Evolutionary conservation across 371 early-diverging fungal genomes (phyloP).

Genomic region (Quaeritorhiza haematococci): DNA sequence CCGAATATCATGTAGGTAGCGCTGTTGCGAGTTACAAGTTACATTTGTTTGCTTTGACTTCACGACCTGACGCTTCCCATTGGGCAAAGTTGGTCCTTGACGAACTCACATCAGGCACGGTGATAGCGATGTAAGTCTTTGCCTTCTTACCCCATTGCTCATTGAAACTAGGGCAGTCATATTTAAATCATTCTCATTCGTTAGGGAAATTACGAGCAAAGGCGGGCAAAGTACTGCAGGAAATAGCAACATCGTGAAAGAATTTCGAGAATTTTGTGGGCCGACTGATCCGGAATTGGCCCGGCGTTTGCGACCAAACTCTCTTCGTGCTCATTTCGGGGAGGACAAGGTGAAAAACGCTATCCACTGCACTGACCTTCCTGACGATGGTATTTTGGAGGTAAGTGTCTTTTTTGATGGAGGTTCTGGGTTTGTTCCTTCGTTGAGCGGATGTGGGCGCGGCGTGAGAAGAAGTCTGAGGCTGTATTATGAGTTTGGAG

Average conservation of each 20-base stretch:
- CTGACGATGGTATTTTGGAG: constrained; percentile 45
- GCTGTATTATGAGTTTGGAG: too few species aligned
- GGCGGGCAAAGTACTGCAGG: not conserved
- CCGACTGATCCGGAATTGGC: constrained; percentile 42
- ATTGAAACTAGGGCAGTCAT: not conserved
- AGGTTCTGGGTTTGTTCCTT: too few species aligned
- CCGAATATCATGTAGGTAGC: constrained; percentile 43
- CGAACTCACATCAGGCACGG: constrained; percentile 33
- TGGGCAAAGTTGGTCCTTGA: constrained; percentile 28
- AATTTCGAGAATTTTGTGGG: constrained; percentile 41
- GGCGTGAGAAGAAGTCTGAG: too few species aligned
- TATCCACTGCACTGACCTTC: constrained; percentile 47
- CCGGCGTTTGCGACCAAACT: constrained; percentile 31
- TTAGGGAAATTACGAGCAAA: constrained; percentile 22
- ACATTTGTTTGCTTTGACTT: not conserved
- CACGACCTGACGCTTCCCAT: not conserved
- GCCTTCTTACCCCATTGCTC: not conserved
- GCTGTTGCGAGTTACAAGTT: not conserved
- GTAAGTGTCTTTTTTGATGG: constrained; percentile 19
- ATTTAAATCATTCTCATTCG: not conserved
- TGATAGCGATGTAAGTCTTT: constrained; percentile 9
- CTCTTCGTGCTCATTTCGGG: constrained; percentile 41
- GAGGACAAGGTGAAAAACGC: constrained; percentile 39
- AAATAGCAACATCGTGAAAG: constrained; percentile 19
- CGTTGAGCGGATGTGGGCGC: too few species aligned